Evolutionary conservation across 371 early-diverging fungal species (phyloP).

Genomic region (Mortierella sp.): DNA sequence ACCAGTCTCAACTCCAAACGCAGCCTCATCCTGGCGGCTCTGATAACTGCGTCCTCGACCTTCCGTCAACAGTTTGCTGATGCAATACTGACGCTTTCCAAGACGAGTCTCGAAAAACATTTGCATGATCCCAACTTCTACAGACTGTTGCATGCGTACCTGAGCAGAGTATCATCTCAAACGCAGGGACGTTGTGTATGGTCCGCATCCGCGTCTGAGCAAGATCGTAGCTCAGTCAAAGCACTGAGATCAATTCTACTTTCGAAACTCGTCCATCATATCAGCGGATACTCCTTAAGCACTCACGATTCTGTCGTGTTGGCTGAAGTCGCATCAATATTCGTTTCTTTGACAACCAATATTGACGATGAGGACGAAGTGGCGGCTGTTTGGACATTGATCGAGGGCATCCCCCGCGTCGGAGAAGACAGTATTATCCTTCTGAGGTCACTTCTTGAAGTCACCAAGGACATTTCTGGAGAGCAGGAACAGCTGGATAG

Average conservation of each 20-base stretch:
- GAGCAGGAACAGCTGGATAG: slow-evolving; percentile 21
- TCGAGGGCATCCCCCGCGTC: slow-evolving; percentile 33
- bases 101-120: slow-evolving; percentile 3
- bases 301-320: slow-evolving; percentile 15
- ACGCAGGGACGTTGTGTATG: slow-evolving; percentile 13
- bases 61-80: slow-evolving; percentile 36
- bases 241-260: slow-evolving; percentile 19
- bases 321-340: slow-evolving; percentile 27
- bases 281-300: slow-evolving; percentile 12
- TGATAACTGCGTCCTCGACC: slow-evolving; percentile 27
- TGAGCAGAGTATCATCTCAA: slow-evolving; percentile 20
- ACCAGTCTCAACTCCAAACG: slow-evolving; percentile 24
- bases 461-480: slow-evolving; percentile 18
- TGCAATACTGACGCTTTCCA: slow-evolving; percentile 3
- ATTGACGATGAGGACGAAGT: slow-evolving; percentile 21
- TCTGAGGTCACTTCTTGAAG: slow-evolving; percentile 23
- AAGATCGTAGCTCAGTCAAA: slow-evolving; percentile 20
- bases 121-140: slow-evolving; percentile 20
- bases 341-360: slow-evolving; percentile 26
- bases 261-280: slow-evolving; percentile 17
- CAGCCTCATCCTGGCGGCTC: slow-evolving; percentile 32
- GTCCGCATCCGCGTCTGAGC: slow-evolving; percentile 25
- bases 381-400: slow-evolving; percentile 24
- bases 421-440: slow-evolving; percentile 38
- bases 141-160: slow-evolving; percentile 32